phyloP scores from a whole-genome alignment of 208 protist genomes.

The Leishmania braziliensis region DNA sequence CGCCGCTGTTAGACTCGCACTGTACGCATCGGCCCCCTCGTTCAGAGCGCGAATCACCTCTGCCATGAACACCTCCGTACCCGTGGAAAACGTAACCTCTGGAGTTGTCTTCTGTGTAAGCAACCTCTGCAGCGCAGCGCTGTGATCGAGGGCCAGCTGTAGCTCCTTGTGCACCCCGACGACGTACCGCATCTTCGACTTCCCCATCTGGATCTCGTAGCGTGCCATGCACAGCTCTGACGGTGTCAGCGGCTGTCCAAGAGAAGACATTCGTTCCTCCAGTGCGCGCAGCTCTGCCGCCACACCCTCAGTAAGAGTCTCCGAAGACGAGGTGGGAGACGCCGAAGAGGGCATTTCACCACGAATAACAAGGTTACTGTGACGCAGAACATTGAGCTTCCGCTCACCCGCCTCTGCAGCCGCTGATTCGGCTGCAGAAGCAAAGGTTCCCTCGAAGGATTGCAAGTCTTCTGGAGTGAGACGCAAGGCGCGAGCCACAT shows the following conservation, averaged over 20 bases:
- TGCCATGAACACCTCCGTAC: conserved; percentile 42
- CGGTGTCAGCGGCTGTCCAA: conserved; percentile 41
- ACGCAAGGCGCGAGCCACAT: conserved; percentile 39
- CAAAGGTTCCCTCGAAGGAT: conserved; percentile 25
- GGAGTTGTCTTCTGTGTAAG: background rate
- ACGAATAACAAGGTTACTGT: conserved; percentile 84
- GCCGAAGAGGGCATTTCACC: conserved; percentile 60
- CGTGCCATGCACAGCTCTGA: conserved; percentile 68
- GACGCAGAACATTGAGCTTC: conserved; percentile 58
- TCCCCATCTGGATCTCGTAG: conserved; percentile 71
- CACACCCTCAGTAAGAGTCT: background rate
- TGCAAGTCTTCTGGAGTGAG: conserved; percentile 68
- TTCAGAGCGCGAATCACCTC: conserved; percentile 60
- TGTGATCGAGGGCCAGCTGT: conserved; percentile 56
- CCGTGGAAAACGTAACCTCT: conserved; percentile 2
- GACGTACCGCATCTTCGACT: conserved; percentile 83
- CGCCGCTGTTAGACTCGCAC: background rate
- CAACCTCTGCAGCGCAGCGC: conserved; percentile 17
- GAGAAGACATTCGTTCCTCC: conserved; percentile 44
- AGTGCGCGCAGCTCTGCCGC: conserved; percentile 59
- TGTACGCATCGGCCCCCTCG: conserved; percentile 31
- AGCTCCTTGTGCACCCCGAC: conserved; percentile 83
- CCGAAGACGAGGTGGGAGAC: background rate
- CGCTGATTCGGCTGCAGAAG: background rate
- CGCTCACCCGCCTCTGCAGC: background rate